Evolutionary conservation across 352 stramenopile genomes (phyloP), one percentile per base, ranked within the genome.

Genomic region (Phytophthora citricola): DNA sequence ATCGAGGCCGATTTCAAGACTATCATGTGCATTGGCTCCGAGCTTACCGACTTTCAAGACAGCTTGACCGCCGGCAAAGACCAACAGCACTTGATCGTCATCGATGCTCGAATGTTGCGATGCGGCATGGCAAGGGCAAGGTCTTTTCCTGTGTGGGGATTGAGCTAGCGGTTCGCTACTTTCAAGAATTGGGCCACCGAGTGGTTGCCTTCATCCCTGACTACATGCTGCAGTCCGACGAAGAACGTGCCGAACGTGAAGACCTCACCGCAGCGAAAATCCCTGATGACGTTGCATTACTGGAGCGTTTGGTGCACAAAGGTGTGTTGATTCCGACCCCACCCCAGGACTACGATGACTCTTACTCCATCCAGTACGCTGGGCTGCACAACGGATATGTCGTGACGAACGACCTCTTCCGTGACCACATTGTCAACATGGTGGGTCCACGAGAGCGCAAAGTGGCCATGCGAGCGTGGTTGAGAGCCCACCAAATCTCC

Each of bases 281-380:
- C 12, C 87, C 87, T 10, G 87, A 96, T 47, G 74, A 97, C 49
- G 75, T 90, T 2, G 64, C 61, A 27, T 64, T 97, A 34, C 71
- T 97, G 34, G 74, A 90, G 57, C 38, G 55, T 6, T 78, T 97
- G 65, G 72, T 94, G 20, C 75, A 90, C 10, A 73, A 91, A 47
- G 89, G 90, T 1, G 58, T 92, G 5, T 39, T 97, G 17, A 76
- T 97, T 44, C 79, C 85, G 3, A 97, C 90, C 9, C 90, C 90
- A 4, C 71, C 89, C 11, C 87, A 95, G 45, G 90, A 97, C 63
- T 97, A 95, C 63, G 90, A 97, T 66, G 90, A 97, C 62, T 89
- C 87, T 40, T 97, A 97, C 73, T 95, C 89, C 78, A 97, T 97
- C 67, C 85, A 92, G 49, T 97, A 97, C 61, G 87, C 87, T 34